A percentile compares a stretch with the other conserved stretches of the same genome.
phyloP scores from a whole-genome alignment of 73 alveolate species.

The Breviolum minutum region DNA sequence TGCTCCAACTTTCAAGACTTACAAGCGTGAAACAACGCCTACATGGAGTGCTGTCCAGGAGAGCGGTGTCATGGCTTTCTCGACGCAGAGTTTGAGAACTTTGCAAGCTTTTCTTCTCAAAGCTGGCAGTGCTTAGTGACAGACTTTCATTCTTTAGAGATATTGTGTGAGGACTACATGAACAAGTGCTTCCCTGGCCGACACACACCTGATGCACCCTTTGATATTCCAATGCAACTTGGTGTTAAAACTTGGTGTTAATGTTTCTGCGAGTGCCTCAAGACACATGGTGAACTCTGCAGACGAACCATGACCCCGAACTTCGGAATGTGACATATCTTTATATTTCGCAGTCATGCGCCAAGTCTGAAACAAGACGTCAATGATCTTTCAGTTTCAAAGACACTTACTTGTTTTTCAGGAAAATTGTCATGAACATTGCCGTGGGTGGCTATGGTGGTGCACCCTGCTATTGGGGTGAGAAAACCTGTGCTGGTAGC shows the following conservation, averaged over 20 bases:
- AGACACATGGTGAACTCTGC: not conserved
- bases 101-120: not conserved
- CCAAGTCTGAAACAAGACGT: not conserved
- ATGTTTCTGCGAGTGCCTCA: not conserved
- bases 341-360: not conserved
- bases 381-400: too few relatives aligned
- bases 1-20: constrained; percentile 30
- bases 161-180: constrained; percentile 46
- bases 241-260: constrained; percentile 11
- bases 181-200: constrained; percentile 79
- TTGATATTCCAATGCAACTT: constrained; percentile 75
- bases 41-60: constrained; percentile 62
- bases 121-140: not conserved
- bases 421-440: constrained; percentile 85
- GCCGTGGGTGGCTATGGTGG: constrained; percentile 91
- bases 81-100: not conserved
- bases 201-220: constrained; percentile 71
- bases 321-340: not conserved
- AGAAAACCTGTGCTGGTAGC: not conserved
- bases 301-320: not conserved
- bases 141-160: not conserved
- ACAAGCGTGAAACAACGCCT: constrained; percentile 37
- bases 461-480: constrained; percentile 89
- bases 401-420: not conserved
- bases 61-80: not conserved